A percentile compares a stretch with the other conserved stretches of the same genome.
These are phyloP conservation scores for Begonia fuchsioides DNA, from an alignment of 306 rosid genomes.

Conservation along the genomic window DNA sequence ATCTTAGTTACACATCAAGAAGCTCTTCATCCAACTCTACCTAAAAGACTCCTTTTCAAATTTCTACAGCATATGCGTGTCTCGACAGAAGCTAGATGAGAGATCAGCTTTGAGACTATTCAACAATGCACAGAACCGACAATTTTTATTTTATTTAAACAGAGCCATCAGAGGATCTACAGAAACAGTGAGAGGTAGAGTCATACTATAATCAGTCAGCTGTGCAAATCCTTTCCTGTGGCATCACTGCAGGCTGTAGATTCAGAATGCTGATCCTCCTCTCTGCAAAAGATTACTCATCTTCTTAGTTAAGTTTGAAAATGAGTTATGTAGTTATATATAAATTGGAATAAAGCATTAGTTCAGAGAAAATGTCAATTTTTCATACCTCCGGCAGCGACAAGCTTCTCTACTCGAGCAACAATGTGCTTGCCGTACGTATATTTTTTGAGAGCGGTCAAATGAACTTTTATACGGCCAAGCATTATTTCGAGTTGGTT, in stretches of 20 bases:
- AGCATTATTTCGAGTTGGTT: slow-evolving; percentile 57
- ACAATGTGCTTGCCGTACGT: slow-evolving; percentile 54
- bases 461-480: slow-evolving; percentile 40
- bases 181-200: slow-evolving; percentile 8
- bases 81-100: no score
- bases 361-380: neutral
- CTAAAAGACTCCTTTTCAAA: slow-evolving; percentile 1
- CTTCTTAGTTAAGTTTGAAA: no score
- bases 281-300: slow-evolving; percentile 20
- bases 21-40: slow-evolving; percentile 4
- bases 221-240: slow-evolving; percentile 30
- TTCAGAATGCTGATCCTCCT: slow-evolving; percentile 47
- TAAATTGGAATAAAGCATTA: no score
- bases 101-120: slow-evolving; percentile 10
- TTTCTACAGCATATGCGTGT: slow-evolving; percentile 19
- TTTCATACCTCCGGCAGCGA: slow-evolving; percentile 42
- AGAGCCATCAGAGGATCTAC: slow-evolving; percentile 17
- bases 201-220: slow-evolving; percentile 36
- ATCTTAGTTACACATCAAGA: no score
- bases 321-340: no score
- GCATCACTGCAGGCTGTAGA: slow-evolving; percentile 21
- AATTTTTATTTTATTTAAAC: slow-evolving; percentile 26
- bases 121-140: slow-evolving; percentile 45
- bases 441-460: slow-evolving; percentile 50
- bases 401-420: slow-evolving; percentile 58